Evolutionary conservation across 441 rosid genomes (phyloP).

Genomic region (Erysimum cheiri): DNA sequence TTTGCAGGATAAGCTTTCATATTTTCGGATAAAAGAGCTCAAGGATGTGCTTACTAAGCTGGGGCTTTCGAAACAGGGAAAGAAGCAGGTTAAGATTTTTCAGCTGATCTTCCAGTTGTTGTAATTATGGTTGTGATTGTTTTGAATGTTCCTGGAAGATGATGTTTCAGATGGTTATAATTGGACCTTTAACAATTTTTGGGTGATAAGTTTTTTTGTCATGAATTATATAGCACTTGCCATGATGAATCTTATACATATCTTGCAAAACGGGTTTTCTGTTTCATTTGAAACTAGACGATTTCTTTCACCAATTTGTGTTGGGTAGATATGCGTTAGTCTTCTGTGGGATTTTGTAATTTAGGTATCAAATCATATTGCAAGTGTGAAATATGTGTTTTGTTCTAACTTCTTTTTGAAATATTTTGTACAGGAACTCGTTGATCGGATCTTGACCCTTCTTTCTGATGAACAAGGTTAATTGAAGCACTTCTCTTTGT

Average conservation of each 20-base stretch:
- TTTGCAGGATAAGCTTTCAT: conserved; percentile 76
- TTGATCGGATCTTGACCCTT: conserved; percentile 71
- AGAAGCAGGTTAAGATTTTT: conserved; percentile 72
- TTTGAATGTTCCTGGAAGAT: background rate
- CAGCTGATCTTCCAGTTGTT: background rate
- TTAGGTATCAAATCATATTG: conserved; percentile 12
- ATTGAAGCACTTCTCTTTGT: conserved; percentile 8
- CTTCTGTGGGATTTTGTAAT: conserved; percentile 1
- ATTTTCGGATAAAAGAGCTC: conserved; percentile 94
- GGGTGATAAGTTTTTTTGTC: background rate
- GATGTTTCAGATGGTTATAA: background rate
- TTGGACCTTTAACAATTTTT: conserved; percentile 13
- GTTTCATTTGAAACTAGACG: conserved; percentile 4
- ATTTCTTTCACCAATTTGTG: conserved; percentile 1
- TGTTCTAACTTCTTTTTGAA: conserved; percentile 6
- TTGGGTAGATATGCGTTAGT: conserved; percentile 21
- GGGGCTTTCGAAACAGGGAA: conserved; percentile 96
- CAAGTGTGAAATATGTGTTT: background rate
- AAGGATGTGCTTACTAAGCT: conserved; percentile 88
- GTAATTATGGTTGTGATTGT: background rate
- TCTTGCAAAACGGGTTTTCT: background rate
- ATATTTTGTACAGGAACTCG: conserved; percentile 76
- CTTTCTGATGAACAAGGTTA: conserved; percentile 87
- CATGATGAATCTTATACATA: conserved; percentile 4
- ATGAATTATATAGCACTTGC: background rate